Evolutionary conservation across 1,139 yeast genomes (phyloP), one percentile per base, ranked within the genome.

Genomic region (Nakaseomyces nivariensis): DNA sequence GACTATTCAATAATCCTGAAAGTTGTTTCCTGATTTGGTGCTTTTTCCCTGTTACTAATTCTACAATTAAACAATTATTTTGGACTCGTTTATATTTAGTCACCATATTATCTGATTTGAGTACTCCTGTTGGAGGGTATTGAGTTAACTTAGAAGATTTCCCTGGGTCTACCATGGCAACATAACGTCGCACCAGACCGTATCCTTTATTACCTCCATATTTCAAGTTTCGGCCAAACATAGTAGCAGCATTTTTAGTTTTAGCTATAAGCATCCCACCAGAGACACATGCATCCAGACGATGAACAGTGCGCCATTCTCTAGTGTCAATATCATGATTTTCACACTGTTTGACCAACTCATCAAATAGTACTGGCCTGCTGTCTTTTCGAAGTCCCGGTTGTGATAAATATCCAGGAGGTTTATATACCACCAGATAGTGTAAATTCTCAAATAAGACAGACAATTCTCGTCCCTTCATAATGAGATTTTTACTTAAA

Each of bases 21-120:
- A 68, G 54, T 48, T 73, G 77, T 32, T 54, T 51, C 38, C 79
- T 58, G 17, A 75, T 66, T 52, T 75, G 79, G 50, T 73, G 78
- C 50, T 74, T 75, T 43, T 71, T 62, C 1, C 79, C 79, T 0
- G 78, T 73, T 1, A 61, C 52, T 8, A 74, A 61, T 49, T 72
- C 70, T 32, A 74, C 53, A 1, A 64, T 49, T 5, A 56, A 60
- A 59, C 49, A 71, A 43, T 54, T 51, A 9, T 59, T 55, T 29
- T 54, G 60, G 31, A 59, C 49, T 26, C 54, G 50, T 46, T 53
- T 56, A 40, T 54, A 61, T 41, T 53, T 51, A 11, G 60, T 53
- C 10, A 50, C 44, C 43, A 56, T 59, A 4, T 55, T 61, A 17
- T 51, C 48, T 11, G 38, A 37, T 4, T 37, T 42, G 5, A 57